These are phyloP conservation scores for Moniliella sp. DNA, from an alignment of 1,284 basidiomycete species.

Conservation along the genomic window DNA sequence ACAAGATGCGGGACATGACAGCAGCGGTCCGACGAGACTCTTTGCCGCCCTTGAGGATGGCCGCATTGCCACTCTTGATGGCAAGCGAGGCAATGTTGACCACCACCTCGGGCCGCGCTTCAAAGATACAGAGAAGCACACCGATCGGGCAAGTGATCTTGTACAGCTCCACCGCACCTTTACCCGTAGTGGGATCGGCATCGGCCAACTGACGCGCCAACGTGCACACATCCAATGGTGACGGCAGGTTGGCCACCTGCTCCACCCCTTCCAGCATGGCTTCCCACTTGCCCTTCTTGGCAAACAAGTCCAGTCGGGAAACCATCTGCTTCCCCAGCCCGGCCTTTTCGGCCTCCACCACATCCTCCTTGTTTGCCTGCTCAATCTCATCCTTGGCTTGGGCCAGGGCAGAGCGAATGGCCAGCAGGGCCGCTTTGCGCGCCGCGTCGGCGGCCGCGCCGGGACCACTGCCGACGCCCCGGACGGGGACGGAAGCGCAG, in stretches of 20 bases:
- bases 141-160: constrained; percentile 90
- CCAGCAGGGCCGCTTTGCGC: neutral
- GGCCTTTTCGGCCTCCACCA: constrained; percentile 42
- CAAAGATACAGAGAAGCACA: constrained; percentile 86
- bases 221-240: constrained; percentile 65
- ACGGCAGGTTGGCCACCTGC: constrained; percentile 64
- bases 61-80: constrained; percentile 65
- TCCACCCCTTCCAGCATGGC: constrained; percentile 70
- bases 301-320: constrained; percentile 62
- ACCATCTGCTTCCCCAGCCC: constrained; percentile 60
- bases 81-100: constrained; percentile 89
- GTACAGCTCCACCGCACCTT: constrained; percentile 71
- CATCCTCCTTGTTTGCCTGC: constrained; percentile 17
- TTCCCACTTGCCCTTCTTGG: constrained; percentile 66
- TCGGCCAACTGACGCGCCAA: constrained; percentile 65
- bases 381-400: constrained; percentile 6
- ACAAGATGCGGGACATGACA: constrained; percentile 41
- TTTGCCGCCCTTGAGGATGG: constrained; percentile 30
- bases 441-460: constrained; percentile 1
- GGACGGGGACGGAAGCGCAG: no score
- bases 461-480: no score
- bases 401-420: neutral
- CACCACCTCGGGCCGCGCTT: constrained; percentile 89
- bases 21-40: constrained; percentile 15
- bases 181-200: no score